A percentile compares a stretch with the other conserved stretches of the same genome.
Evolutionary conservation across 2,329 filamentous ascomycete genomes (phyloP).

Genomic region (Magnaporthales sp.): DNA sequence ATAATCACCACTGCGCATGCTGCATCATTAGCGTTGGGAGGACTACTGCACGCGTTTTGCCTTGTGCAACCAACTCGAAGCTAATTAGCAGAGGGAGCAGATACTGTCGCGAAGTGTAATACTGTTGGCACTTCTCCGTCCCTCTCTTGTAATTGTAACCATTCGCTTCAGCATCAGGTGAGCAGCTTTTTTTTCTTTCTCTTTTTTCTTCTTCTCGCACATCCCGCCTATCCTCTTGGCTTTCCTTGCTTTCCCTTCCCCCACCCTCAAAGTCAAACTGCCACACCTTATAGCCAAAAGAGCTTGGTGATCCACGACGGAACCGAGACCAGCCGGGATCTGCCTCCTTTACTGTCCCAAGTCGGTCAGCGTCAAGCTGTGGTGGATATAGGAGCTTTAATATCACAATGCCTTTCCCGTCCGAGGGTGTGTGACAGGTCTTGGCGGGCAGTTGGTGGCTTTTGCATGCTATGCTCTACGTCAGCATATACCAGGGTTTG

Average conservation of each 20-base stretch:
- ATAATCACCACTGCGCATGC: neutral
- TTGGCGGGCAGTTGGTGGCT: neutral
- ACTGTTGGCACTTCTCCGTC: neutral
- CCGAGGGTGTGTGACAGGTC: neutral
- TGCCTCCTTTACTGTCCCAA: neutral
- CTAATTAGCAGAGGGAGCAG: neutral
- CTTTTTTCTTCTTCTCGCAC: neutral
- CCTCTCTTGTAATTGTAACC: neutral
- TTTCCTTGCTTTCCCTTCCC: neutral
- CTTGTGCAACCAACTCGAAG: neutral
- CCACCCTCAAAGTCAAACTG: neutral
- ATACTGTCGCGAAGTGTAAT: neutral
- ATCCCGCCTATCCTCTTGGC: neutral
- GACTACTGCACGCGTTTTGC: neutral
- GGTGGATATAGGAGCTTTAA: neutral
- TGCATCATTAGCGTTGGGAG: neutral
- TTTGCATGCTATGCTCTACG: neutral
- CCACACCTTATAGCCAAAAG: neutral
- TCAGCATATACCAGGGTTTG: neutral
- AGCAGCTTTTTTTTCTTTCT: neutral
- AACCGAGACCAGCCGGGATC: slow-evolving; percentile 4
- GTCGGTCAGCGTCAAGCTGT: neutral
- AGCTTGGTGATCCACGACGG: neutral
- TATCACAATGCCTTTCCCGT: neutral
- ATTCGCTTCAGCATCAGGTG: neutral